Conservation (phyloP, 768 basidiomycete species). For the Naganishia friedmannii region DNA sequence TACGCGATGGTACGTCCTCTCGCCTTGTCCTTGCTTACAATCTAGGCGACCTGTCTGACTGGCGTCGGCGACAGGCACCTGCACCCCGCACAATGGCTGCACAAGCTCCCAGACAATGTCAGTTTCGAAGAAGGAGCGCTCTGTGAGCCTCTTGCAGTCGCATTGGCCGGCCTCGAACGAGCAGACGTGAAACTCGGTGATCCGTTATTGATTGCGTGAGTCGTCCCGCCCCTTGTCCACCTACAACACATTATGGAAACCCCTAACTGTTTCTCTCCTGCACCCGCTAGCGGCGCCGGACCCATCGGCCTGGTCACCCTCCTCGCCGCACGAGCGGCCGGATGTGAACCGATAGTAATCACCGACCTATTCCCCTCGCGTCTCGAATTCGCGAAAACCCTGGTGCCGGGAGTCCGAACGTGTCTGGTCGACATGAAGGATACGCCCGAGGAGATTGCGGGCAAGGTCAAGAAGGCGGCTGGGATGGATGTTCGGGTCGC, state of each 20-base stretch:
- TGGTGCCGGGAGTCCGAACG: slow-evolving; percentile 52
- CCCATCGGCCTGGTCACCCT: slow-evolving; percentile 55
- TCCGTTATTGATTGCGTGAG: slow-evolving; percentile 53
- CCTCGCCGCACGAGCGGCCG: slow-evolving; percentile 52
- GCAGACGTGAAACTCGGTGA: slow-evolving; percentile 52
- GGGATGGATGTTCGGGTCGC: slow-evolving; percentile 47
- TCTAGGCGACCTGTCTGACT: not conserved
- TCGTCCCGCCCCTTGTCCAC: not conserved
- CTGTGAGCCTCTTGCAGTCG: slow-evolving; percentile 54
- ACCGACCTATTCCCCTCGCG: slow-evolving; percentile 54
- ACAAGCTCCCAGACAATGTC: slow-evolving; percentile 53
- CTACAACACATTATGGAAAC: not conserved
- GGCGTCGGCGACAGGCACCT: slow-evolving; percentile 31
- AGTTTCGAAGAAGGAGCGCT: slow-evolving; percentile 54
- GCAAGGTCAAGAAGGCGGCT: slow-evolving; percentile 45
- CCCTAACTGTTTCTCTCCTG: too few species aligned
- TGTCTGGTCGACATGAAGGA: slow-evolving; percentile 45
- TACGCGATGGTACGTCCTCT: slow-evolving; percentile 41
- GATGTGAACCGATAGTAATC: slow-evolving; percentile 54
- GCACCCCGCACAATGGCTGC: slow-evolving; percentile 53
- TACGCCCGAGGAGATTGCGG: slow-evolving; percentile 42
- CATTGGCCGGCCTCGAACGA: slow-evolving; percentile 53
- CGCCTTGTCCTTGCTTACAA: slow-evolving; percentile 34
- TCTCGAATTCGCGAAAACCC: slow-evolving; percentile 53
- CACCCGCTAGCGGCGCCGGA: slow-evolving; percentile 50